These are phyloP conservation scores for Colletotrichum godetiae DNA, from an alignment of 2,329 filamentous ascomycete species.

Conservation along the genomic window DNA sequence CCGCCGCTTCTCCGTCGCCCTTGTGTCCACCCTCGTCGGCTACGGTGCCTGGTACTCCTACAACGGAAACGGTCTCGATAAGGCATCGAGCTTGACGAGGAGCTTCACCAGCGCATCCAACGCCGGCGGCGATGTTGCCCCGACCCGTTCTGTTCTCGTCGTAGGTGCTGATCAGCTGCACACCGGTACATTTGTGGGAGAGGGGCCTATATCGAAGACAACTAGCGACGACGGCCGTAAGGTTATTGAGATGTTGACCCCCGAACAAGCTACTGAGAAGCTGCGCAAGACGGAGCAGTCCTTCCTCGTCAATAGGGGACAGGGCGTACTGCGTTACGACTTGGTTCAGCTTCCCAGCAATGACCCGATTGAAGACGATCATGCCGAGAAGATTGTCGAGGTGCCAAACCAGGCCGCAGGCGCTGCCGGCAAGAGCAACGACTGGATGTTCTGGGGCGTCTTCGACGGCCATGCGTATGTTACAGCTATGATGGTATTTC, in stretches of 20 bases:
- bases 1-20: conserved; percentile 73
- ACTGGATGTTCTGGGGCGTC: conserved; percentile 99
- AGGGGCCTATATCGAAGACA: conserved; percentile 88
- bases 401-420: conserved; percentile 70
- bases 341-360: conserved; percentile 95
- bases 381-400: conserved; percentile 97
- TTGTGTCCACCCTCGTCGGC: conserved; percentile 78
- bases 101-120: conserved; percentile 54
- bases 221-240: conserved; percentile 86
- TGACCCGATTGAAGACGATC: conserved; percentile 97
- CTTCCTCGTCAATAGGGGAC: conserved; percentile 87
- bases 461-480: conserved; percentile 94
- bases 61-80: conserved; percentile 55
- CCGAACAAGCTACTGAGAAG: conserved; percentile 92
- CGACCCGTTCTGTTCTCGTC: conserved; percentile 78
- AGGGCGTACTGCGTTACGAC: conserved; percentile 94
- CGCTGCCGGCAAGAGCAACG: conserved; percentile 67
- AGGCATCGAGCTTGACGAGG: conserved; percentile 49
- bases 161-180: conserved; percentile 93
- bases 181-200: conserved; percentile 85
- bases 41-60: conserved; percentile 84
- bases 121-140: conserved; percentile 50
- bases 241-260: conserved; percentile 95
- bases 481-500: not conserved
- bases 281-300: conserved; percentile 91